A percentile compares a stretch with the other conserved stretches of the same genome.
Conservation (phyloP, 768 basidiomycete species). For the Leucosporidium creatinivorum region DNA sequence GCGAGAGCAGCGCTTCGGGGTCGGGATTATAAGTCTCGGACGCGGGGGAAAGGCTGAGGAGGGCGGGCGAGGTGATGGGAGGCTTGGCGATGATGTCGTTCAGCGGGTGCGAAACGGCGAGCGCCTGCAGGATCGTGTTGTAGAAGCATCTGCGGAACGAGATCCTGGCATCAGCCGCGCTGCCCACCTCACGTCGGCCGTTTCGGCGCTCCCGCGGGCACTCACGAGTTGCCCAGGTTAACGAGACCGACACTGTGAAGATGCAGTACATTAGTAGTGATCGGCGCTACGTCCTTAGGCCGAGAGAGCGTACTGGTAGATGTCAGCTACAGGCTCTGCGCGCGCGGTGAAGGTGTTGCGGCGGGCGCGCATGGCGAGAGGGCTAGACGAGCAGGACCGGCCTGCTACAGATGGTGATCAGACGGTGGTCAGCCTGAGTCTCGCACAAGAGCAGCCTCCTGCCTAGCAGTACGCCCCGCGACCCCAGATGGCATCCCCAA, state of each 20-base stretch:
- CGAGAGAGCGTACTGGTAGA: no score
- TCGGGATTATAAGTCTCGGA: slow-evolving; percentile 53
- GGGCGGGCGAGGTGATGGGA: slow-evolving; percentile 50
- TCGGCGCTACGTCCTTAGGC: no score
- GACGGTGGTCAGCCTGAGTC: no score
- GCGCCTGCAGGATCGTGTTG: slow-evolving; percentile 87
- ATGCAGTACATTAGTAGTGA: background rate
- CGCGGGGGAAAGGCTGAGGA: slow-evolving; percentile 57
- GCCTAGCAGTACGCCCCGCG: no score
- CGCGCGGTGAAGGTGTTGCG: no score
- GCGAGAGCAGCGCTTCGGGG: slow-evolving; percentile 46
- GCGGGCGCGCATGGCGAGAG: no score
- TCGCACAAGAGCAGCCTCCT: no score
- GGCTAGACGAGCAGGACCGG: no score
- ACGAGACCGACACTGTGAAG: slow-evolving; percentile 28
- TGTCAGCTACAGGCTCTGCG: no score
- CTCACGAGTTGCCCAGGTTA: slow-evolving; percentile 42
- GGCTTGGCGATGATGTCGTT: slow-evolving; percentile 30
- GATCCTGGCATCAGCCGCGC: background rate
- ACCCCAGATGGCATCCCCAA: no score
- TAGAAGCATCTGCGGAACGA: slow-evolving; percentile 70
- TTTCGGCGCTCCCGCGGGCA: background rate
- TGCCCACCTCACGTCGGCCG: background rate
- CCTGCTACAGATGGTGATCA: no score
- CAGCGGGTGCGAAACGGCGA: slow-evolving; percentile 40